These are phyloP conservation scores for Urtica urens DNA, from an alignment of 306 rosid species.

Conservation along the genomic window DNA sequence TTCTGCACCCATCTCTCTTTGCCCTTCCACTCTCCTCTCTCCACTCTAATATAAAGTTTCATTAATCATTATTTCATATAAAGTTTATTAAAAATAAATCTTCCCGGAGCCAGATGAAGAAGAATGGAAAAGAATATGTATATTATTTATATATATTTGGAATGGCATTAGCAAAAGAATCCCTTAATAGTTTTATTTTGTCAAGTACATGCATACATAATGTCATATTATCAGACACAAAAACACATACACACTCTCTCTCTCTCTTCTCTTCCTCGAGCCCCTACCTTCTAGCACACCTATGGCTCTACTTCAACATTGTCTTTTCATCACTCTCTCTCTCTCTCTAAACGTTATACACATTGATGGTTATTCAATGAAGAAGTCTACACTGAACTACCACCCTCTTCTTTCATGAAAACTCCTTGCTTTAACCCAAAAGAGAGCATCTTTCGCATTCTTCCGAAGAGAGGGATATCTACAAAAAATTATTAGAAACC, in stretches of 20 bases:
- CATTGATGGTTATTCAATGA: too few relatives aligned
- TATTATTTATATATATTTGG: too few relatives aligned
- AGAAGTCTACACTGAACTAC: too few relatives aligned
- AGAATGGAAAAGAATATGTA: not conserved
- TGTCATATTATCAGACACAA: slow-evolving; percentile 26
- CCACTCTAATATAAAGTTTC: not conserved
- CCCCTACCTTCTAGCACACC: slow-evolving; percentile 62
- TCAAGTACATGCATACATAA: slow-evolving; percentile 22
- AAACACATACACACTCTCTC: slow-evolving; percentile 11
- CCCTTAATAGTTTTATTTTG: slow-evolving; percentile 21
- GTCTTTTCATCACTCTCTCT: slow-evolving; percentile 3
- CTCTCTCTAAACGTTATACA: not conserved
- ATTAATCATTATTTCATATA: not conserved
- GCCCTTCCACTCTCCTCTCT: not conserved
- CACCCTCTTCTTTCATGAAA: too few relatives aligned
- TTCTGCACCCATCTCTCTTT: slow-evolving; percentile 5
- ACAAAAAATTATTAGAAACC: too few relatives aligned
- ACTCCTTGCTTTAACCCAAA: too few relatives aligned
- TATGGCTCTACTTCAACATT: slow-evolving; percentile 12
- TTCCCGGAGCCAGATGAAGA: not conserved
- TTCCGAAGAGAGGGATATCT: too few relatives aligned
- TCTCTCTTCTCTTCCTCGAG: slow-evolving; percentile 91
- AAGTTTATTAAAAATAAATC: not conserved
- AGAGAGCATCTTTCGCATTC: too few relatives aligned
- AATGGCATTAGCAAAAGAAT: too few relatives aligned